Percentiles rank a stretch among this genome's conserved stretches.
phyloP scores from a whole-genome alignment of 345 rosid species.

The Schrenkiella parvula region DNA sequence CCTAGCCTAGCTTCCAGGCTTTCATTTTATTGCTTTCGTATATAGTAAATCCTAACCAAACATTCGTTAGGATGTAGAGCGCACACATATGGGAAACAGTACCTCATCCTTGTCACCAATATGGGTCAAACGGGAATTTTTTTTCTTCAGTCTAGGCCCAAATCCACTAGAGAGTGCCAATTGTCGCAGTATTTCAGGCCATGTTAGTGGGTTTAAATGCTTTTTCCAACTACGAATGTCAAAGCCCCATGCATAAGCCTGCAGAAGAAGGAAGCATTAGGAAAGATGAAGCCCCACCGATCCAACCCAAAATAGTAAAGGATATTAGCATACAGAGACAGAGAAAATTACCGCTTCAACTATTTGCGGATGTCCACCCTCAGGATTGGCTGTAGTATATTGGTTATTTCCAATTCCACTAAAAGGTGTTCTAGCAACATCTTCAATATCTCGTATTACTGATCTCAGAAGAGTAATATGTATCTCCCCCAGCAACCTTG shows the following conservation, averaged over 20 bases:
- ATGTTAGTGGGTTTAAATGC: constrained; percentile 78
- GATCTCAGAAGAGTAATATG: constrained; percentile 78
- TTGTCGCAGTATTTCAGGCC: constrained; percentile 96
- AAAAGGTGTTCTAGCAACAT: constrained; percentile 85
- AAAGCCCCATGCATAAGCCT: constrained; percentile 99
- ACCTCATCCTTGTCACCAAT: constrained; percentile 73
- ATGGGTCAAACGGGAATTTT: constrained; percentile 33
- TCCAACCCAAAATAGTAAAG: neutral
- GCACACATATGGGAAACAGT: neutral
- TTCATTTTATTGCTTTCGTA: neutral
- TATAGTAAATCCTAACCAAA: neutral
- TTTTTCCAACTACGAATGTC: constrained; percentile 93
- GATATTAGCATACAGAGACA: neutral
- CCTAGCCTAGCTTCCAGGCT: neutral
- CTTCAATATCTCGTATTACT: constrained; percentile 85
- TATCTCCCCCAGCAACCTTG: constrained; percentile 92
- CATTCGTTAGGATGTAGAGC: neutral
- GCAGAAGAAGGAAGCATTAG: constrained; percentile 12
- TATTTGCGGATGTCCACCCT: constrained; percentile 95
- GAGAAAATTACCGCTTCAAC: constrained; percentile 81
- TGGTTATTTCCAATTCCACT: constrained; percentile 79
- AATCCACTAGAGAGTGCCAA: constrained; percentile 84
- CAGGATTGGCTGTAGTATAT: constrained; percentile 77
- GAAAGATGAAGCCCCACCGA: constrained; percentile 15
- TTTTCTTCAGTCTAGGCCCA: constrained; percentile 86